A percentile compares a stretch with the other conserved stretches of the same genome.
Conservation (phyloP, 768 basidiomycete genomes). For the Daedalea quercina region DNA sequence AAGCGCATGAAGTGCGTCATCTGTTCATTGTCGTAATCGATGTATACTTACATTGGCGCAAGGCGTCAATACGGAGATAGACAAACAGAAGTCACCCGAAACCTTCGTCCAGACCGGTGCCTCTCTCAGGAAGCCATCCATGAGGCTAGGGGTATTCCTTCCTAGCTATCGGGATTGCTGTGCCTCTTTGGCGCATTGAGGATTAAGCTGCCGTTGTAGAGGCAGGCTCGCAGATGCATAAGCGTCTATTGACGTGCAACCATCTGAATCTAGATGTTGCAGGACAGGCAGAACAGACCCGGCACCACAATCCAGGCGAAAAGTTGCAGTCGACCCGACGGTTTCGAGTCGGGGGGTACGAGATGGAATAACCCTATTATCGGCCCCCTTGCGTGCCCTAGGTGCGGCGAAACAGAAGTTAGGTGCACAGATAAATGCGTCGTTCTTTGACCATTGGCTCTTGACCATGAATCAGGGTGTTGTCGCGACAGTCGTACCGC, state of each 20-base stretch:
- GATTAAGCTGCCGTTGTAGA: background rate
- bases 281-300: background rate
- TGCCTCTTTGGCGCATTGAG: background rate
- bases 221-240: background rate
- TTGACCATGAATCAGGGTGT: background rate
- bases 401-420: constrained; percentile 12
- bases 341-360: constrained; percentile 13
- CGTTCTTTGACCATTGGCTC: background rate
- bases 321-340: background rate
- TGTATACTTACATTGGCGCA: no score
- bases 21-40: no score
- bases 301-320: background rate
- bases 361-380: constrained; percentile 7
- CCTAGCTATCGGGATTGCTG: background rate
- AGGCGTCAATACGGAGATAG: background rate
- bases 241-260: background rate
- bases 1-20: background rate
- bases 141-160: background rate
- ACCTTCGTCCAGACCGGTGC: background rate
- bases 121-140: background rate
- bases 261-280: background rate
- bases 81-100: background rate
- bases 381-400: constrained; percentile 7
- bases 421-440: constrained; percentile 6
- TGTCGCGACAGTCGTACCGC: background rate